Conservation (phyloP, 176 grass and related monocot species). For the Musa schizocarpa region DNA sequence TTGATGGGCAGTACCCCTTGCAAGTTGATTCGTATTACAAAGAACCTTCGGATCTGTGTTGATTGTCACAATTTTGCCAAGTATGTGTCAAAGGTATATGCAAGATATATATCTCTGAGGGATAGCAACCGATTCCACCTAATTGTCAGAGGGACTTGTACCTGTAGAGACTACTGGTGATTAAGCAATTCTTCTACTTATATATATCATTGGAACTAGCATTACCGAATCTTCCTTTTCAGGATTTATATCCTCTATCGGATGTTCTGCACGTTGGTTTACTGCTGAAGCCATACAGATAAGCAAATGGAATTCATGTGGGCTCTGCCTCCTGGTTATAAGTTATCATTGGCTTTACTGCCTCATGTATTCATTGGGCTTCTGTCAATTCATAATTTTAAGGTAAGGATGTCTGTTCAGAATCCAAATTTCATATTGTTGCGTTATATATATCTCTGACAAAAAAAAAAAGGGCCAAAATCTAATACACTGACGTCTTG, state of each 20-base stretch:
- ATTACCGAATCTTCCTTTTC: not conserved
- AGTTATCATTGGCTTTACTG: not conserved
- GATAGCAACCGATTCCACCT: slow-evolving; percentile 71
- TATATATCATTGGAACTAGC: no score
- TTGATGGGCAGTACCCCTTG: slow-evolving; percentile 40
- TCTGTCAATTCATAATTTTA: not conserved
- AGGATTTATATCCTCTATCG: not conserved
- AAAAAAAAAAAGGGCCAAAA: not conserved
- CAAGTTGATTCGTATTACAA: slow-evolving; percentile 39
- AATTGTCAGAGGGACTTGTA: slow-evolving; percentile 37
- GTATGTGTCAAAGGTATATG: slow-evolving; percentile 55
- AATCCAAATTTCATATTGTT: not conserved
- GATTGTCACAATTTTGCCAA: slow-evolving; percentile 86
- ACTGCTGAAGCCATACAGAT: not conserved
- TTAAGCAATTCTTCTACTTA: not conserved
- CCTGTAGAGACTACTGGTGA: slow-evolving; percentile 74
- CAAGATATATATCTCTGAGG: slow-evolving; percentile 48
- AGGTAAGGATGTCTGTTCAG: not conserved
- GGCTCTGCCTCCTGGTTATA: not conserved
- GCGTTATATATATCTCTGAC: not conserved
- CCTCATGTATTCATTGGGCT: not conserved
- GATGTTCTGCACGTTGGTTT: not conserved
- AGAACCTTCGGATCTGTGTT: slow-evolving; percentile 70
- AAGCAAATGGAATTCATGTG: not conserved
- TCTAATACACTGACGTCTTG: not conserved